Evolutionary conservation across 108 stramenopile genomes (phyloP).

Genomic region (Skeletonema marinoi): DNA sequence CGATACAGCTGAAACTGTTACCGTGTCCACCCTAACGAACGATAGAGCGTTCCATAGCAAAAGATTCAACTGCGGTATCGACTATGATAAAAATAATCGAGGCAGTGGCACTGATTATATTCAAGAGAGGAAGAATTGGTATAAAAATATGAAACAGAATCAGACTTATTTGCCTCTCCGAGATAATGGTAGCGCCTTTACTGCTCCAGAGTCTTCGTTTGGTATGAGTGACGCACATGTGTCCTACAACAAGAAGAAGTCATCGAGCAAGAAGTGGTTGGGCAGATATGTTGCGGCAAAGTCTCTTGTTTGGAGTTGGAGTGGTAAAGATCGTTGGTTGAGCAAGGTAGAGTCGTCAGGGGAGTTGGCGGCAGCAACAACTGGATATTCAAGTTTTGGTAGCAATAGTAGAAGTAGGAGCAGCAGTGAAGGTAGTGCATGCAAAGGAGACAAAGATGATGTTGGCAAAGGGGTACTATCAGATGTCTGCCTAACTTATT

Average conservation of each 20-base stretch:
- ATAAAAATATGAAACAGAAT: not conserved
- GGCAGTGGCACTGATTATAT: not conserved
- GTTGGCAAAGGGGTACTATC: not conserved
- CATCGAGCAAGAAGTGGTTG: not conserved
- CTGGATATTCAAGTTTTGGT: no score
- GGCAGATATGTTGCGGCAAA: not conserved
- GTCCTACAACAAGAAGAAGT: not conserved
- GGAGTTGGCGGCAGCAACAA: no score
- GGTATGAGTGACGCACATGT: not conserved
- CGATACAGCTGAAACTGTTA: no score
- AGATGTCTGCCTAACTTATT: not conserved
- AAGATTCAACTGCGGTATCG: not conserved
- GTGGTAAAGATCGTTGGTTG: not conserved
- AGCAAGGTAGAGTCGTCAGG: not conserved
- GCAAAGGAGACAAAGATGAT: not conserved
- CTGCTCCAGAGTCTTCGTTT: not conserved
- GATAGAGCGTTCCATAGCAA: no score
- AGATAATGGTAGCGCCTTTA: not conserved
- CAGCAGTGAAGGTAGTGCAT: not conserved
- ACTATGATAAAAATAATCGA: not conserved
- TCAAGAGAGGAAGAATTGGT: not conserved
- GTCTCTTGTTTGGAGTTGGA: not conserved
- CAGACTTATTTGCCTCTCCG: not conserved
- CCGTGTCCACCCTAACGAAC: no score
- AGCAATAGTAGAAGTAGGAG: not conserved